phyloP scores from a whole-genome alignment of 805 yeast genomes.

The Pichia ethanolica region DNA sequence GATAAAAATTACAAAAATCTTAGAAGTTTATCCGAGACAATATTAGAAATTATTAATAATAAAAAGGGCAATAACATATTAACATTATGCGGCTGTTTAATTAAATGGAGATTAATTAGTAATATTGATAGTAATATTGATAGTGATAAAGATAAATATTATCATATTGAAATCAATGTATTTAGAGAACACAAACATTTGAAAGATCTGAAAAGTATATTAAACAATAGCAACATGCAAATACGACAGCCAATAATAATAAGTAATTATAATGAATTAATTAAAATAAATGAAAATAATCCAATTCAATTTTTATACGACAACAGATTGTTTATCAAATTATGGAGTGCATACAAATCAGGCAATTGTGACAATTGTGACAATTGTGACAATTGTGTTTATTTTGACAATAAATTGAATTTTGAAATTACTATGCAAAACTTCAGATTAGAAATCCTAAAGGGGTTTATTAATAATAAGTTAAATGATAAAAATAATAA shows the following conservation, averaged over 20 bases:
- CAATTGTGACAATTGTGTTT: no score
- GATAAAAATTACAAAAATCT: no score
- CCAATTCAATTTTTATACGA: neutral
- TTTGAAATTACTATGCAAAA: no score
- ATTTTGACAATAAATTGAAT: no score
- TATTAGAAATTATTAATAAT: neutral
- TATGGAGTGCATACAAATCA: neutral
- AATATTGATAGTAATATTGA: neutral
- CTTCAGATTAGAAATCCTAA: no score
- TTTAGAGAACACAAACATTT: neutral
- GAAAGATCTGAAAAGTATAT: no score
- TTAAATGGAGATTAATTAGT: neutral
- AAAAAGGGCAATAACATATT: neutral
- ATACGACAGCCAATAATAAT: neutral
- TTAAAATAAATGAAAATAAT: no score
- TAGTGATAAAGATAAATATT: neutral
- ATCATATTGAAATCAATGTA: neutral
- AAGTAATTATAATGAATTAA: neutral
- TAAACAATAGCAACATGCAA: neutral
- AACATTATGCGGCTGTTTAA: constrained; percentile 2
- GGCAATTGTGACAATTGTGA: no score
- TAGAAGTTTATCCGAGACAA: neutral
- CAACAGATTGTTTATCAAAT: neutral
- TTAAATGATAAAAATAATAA: no score
- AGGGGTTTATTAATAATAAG: no score